Conservation (phyloP, 768 basidiomycete species). For the Suillus alpinus region DNA sequence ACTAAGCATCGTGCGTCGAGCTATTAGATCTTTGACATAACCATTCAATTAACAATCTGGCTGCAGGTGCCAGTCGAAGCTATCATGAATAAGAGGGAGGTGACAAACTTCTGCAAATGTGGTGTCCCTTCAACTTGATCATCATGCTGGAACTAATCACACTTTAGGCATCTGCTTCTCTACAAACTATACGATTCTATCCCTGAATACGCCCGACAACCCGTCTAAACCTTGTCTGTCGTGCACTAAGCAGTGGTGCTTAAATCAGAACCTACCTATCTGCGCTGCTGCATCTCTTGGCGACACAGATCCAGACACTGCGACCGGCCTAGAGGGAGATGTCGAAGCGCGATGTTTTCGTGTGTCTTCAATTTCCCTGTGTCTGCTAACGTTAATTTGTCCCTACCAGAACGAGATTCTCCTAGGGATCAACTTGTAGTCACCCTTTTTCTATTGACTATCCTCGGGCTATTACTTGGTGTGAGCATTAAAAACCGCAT, state of each 20-base stretch:
- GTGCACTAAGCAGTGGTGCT: conserved; percentile 94
- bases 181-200: conserved; percentile 83
- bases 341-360: conserved; percentile 96
- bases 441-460: conserved; percentile 83
- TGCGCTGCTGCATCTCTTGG: conserved; percentile 81
- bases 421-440: conserved; percentile 95
- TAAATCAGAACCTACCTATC: conserved; percentile 85
- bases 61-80: conserved; percentile 39
- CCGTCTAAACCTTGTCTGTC: conserved; percentile 89
- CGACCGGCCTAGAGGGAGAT: conserved; percentile 92
- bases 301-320: conserved; percentile 87
- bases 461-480: conserved; percentile 80
- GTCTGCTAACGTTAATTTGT: conserved; percentile 14
- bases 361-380: conserved; percentile 46
- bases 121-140: conserved; percentile 15
- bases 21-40: background rate
- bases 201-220: conserved; percentile 75
- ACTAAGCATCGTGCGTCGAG: conserved; percentile 26
- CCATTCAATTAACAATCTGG: conserved; percentile 9
- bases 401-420: conserved; percentile 78
- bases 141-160: conserved; percentile 1
- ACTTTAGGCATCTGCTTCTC: conserved; percentile 84
- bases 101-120: conserved; percentile 93
- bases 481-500: conserved; percentile 84
- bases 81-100: conserved; percentile 75